Percentiles rank a stretch among this genome's conserved stretches.
Evolutionary conservation across 164 flowering plant species (phyloP).

Genomic region (Sextonia rubra): DNA sequence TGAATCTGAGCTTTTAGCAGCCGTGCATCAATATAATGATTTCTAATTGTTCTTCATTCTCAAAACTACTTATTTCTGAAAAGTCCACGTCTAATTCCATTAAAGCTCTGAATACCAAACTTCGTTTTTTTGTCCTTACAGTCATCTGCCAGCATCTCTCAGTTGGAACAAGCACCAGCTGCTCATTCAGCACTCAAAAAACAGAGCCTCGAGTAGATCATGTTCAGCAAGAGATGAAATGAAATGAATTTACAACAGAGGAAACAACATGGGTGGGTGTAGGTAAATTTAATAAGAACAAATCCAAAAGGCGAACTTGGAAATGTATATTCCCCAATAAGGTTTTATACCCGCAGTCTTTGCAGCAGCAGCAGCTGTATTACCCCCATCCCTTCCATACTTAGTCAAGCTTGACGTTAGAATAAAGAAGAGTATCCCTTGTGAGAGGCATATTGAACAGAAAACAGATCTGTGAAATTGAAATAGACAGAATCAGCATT

Average conservation of each 20-base stretch:
- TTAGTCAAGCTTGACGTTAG: conserved; percentile 21
- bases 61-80: too few species aligned
- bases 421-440: conserved; percentile 18
- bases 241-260: conserved; percentile 4
- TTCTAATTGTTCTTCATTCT: too few species aligned
- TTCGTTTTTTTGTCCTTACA: too few species aligned
- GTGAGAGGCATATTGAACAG: conserved; percentile 18
- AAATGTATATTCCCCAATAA: too few species aligned
- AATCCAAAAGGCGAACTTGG: not conserved
- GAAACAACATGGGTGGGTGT: not conserved
- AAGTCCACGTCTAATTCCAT: too few species aligned
- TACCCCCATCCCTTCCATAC: not conserved
- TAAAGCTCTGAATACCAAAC: too few species aligned
- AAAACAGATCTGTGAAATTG: conserved; percentile 6
- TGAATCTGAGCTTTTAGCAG: too few species aligned
- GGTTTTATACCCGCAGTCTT: not conserved
- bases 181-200: not conserved
- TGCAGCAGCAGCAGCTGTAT: not conserved
- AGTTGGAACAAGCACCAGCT: not conserved
- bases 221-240: not conserved
- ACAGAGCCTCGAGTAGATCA: not conserved
- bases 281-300: not conserved
- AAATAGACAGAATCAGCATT: not conserved
- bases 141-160: not conserved
- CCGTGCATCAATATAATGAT: too few species aligned